Evolutionary conservation across 805 yeast species (phyloP).

Genomic region (Kluyveromyces nonfermentans): DNA sequence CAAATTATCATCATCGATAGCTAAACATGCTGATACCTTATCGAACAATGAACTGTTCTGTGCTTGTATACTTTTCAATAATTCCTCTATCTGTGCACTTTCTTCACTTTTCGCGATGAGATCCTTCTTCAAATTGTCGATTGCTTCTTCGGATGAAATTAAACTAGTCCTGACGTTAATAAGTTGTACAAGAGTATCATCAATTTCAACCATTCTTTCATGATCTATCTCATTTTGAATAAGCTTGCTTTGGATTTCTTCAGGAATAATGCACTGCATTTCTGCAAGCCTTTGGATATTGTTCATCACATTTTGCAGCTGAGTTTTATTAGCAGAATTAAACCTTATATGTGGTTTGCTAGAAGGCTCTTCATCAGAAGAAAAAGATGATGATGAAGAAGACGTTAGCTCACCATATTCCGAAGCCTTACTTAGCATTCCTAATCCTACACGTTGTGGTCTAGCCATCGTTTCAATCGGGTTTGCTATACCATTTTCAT

Average conservation of each 20-base stretch:
- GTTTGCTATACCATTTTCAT: conserved; percentile 62
- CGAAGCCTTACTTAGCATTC: conserved; percentile 41
- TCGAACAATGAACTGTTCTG: conserved; percentile 8
- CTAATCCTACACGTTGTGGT: conserved; percentile 66
- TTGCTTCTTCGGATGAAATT: background rate
- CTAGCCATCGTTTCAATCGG: conserved; percentile 68
- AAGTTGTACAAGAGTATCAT: background rate
- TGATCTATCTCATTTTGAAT: background rate
- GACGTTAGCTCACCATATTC: conserved; percentile 8
- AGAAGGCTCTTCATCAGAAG: background rate
- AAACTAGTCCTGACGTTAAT: background rate
- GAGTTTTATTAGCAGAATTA: background rate
- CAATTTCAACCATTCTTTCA: background rate
- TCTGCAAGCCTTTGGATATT: background rate
- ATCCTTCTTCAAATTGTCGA: background rate
- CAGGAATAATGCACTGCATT: background rate
- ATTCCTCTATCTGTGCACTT: background rate
- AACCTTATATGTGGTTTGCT: background rate
- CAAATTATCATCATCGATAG: conserved; percentile 9
- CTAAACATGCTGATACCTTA: background rate
- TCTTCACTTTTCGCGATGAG: background rate
- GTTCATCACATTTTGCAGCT: background rate
- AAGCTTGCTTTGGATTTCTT: background rate
- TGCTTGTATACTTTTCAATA: background rate
- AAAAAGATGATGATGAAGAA: background rate